Conservation (phyloP, 2,329 filamentous ascomycete species). For the Torrubiellomyces zombiae region DNA sequence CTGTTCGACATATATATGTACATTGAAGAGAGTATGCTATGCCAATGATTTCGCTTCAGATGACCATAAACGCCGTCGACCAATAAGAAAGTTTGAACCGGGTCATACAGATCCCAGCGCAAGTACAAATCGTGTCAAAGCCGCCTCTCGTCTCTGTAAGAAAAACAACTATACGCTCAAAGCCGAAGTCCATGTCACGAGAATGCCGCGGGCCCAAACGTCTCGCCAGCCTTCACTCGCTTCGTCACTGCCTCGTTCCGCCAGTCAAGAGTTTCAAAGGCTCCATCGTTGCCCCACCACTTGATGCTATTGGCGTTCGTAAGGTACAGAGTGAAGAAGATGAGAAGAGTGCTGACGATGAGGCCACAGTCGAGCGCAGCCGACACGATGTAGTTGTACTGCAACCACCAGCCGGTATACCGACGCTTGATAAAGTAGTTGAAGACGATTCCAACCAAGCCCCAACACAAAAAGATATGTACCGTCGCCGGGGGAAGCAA, state of each 20-base stretch:
- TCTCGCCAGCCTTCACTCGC: constrained; percentile 23
- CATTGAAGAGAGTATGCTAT: too few species aligned
- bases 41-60: too few species aligned
- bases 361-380: constrained; percentile 55
- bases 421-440: constrained; percentile 50
- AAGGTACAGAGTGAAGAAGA: constrained; percentile 52
- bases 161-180: too few species aligned
- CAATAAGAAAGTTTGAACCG: too few species aligned
- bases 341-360: constrained; percentile 47
- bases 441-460: constrained; percentile 48
- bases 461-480: constrained; percentile 58
- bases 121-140: too few species aligned
- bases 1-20: too few species aligned
- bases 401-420: constrained; percentile 58
- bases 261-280: constrained; percentile 30
- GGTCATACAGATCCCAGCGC: too few species aligned
- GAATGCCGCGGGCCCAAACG: constrained; percentile 29
- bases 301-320: constrained; percentile 35
- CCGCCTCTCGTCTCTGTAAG: too few species aligned
- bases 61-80: too few species aligned
- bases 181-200: too few species aligned
- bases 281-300: constrained; percentile 46
- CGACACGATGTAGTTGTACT: constrained; percentile 62
- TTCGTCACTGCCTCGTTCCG: constrained; percentile 24
- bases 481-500: constrained; percentile 53